Conservation (phyloP, 805 yeast genomes). For the Debaryomyces castellii region DNA sequence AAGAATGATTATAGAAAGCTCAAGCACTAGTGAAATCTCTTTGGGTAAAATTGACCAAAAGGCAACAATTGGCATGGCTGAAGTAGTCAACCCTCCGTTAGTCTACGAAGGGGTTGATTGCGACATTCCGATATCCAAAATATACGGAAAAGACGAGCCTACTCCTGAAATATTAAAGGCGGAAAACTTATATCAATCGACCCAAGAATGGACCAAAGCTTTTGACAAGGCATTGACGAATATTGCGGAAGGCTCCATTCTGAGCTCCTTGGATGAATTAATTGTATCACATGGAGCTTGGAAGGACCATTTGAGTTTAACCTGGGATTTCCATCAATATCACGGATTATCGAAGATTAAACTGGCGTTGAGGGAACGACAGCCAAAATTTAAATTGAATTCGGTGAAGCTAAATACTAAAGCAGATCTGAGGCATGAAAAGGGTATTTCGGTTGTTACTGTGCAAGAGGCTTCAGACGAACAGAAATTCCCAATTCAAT, state of each 20-base stretch:
- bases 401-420: slow-evolving; percentile 24
- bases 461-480: slow-evolving; percentile 24
- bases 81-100: slow-evolving; percentile 15
- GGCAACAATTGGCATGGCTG: slow-evolving; percentile 13
- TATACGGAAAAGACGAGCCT: slow-evolving; percentile 21
- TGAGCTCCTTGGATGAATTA: slow-evolving; percentile 16
- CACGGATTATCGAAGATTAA: slow-evolving; percentile 28
- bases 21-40: neutral
- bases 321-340: slow-evolving; percentile 31
- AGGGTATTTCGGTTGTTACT: slow-evolving; percentile 25
- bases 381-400: slow-evolving; percentile 19
- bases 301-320: slow-evolving; percentile 37
- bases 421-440: slow-evolving; percentile 27
- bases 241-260: slow-evolving; percentile 5
- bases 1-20: neutral
- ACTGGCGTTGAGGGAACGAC: slow-evolving; percentile 7
- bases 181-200: slow-evolving; percentile 19
- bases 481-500: slow-evolving; percentile 28
- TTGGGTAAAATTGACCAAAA: neutral
- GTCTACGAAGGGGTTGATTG: slow-evolving; percentile 10
- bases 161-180: slow-evolving; percentile 22
- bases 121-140: slow-evolving; percentile 11
- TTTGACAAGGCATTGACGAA: slow-evolving; percentile 21
- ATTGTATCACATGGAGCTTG: slow-evolving; percentile 24
- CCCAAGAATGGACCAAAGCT: slow-evolving; percentile 26